phyloP scores from a whole-genome alignment of 2,329 filamentous ascomycete species.

The Macrophomina pseudophaseolina region DNA sequence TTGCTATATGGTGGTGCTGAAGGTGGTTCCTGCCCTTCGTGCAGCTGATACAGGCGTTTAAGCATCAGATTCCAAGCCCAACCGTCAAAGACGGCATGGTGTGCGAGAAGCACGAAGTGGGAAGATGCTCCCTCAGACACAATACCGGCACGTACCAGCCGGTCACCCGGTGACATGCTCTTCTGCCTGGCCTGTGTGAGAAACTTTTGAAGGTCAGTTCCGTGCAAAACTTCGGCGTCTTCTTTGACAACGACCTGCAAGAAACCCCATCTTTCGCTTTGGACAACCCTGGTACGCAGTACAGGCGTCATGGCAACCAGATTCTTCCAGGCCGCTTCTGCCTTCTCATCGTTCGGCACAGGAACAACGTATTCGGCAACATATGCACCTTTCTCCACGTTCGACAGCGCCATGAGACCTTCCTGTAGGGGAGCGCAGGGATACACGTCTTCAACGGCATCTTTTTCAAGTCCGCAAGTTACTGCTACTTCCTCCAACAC shows the following conservation, averaged over 20 bases:
- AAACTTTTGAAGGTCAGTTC: conserved; percentile 28
- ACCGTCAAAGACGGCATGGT: conserved; percentile 46
- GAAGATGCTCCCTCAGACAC: conserved; percentile 32
- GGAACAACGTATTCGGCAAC: conserved; percentile 43
- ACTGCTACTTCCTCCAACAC: background rate
- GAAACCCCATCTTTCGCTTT: conserved; percentile 39
- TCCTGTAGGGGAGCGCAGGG: conserved; percentile 62
- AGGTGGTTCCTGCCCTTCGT: conserved; percentile 10
- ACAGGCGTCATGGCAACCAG: conserved; percentile 52
- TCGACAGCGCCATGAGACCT: conserved; percentile 59
- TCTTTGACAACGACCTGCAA: conserved; percentile 40
- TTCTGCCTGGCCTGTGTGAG: conserved; percentile 37
- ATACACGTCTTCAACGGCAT: conserved; percentile 56
- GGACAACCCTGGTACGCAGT: conserved; percentile 51
- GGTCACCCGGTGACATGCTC: conserved; percentile 36
- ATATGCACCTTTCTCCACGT: conserved; percentile 58
- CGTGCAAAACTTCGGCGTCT: conserved; percentile 26
- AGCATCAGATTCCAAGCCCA: conserved; percentile 41
- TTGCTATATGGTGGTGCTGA: conserved; percentile 32
- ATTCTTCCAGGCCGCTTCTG: conserved; percentile 54
- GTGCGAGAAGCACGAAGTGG: conserved; percentile 43
- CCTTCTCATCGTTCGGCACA: conserved; percentile 35
- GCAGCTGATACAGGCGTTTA: conserved; percentile 39
- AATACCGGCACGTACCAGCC: conserved; percentile 35
- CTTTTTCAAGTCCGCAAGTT: conserved; percentile 6